phyloP scores from a whole-genome alignment of 768 basidiomycete species.

The Tulasnella calospora region DNA sequence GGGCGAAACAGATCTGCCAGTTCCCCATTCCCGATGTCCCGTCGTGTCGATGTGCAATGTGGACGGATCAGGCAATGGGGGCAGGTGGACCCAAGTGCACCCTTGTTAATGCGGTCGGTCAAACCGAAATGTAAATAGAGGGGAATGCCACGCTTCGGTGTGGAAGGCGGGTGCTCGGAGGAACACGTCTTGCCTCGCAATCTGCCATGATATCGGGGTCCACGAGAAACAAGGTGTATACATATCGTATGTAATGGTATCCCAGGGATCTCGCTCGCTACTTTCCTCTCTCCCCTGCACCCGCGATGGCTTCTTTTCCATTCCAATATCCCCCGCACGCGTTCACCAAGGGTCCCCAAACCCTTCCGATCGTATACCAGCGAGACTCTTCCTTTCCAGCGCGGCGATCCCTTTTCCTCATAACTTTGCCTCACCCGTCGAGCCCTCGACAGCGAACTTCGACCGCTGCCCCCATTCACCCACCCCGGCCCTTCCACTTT shows the following conservation, averaged over 20 bases:
- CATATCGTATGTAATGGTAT: constrained; percentile 3
- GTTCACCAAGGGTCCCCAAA: background rate
- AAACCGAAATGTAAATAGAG: background rate
- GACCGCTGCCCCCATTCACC: constrained; percentile 8
- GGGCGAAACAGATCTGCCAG: background rate
- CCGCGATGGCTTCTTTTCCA: constrained; percentile 2
- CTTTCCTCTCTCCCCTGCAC: constrained; percentile 3
- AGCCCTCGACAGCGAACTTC: constrained; percentile 4
- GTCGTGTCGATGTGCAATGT: no score
- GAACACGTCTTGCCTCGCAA: constrained; percentile 8
- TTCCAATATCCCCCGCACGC: constrained; percentile 15
- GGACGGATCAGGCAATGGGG: background rate
- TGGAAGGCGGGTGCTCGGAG: constrained; percentile 3
- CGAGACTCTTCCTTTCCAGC: constrained; percentile 16
- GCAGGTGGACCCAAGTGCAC: background rate
- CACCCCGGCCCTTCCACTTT: constrained; percentile 8
- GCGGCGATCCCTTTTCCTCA: constrained; percentile 15
- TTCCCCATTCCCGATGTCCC: background rate
- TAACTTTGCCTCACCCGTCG: background rate
- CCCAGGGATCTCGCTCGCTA: constrained; percentile 1
- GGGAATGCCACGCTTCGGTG: constrained; percentile 1
- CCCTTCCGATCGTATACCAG: constrained; percentile 12
- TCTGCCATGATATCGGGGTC: background rate
- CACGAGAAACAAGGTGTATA: constrained; percentile 2
- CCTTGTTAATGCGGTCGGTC: background rate